Base-by-base conservation (phyloP, 208 protist species). In the Leishmania turanica region DNA sequence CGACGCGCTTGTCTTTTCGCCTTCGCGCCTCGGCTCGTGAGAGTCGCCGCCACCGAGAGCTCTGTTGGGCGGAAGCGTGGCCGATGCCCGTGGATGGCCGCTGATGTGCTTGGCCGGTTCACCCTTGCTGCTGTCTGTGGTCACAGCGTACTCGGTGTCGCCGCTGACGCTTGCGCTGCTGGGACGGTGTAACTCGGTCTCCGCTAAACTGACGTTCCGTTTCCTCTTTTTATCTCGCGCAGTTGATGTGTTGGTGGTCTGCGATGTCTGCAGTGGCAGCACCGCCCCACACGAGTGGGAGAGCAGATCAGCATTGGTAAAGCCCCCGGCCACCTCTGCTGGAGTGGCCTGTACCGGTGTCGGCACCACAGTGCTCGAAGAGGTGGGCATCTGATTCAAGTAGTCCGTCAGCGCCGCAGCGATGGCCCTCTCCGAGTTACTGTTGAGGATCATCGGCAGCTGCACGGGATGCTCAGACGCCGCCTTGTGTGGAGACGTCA, bases 381-480 rank as follows among this genome's bases (percentile, higher is more conserved):
- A 74, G 70, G 70, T 19, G n/a, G 72, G 24, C 49, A 27, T 24
- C 17, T 34, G 72, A 42, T 76, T 13, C 27, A 76, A 53, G 34
- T 62, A 45, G 47, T 76, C 72, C 51, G 72, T 42, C 27, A 64
- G 45, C 31, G 53, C 51, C 27, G 49, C 49, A 42, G 24, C 31
- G n/a, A 60, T 11, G 47, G 51, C 49, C 49, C 34, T 53, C 49
- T 76, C 72, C 49, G 72, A 56, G 72, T 64, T 76, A 58, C 34
- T 13, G 72, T 31, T 31, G 9, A 70, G 37, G 27, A 85, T 79
- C 77, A 75, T 81, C 31, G 82, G 82, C 60, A 85, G 73, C 77
- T 85, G 82, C 71, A 85, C 42, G 51, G 81, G 34, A 13, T 9
- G 56, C 8, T 81, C 77, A 40, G 60, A 19, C 17, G 60, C n/a